Percentiles rank a stretch among this genome's conserved stretches.
These are phyloP conservation scores for Aspergillus candidus DNA, from an alignment of 2,329 filamentous ascomycete species.

Conservation along the genomic window DNA sequence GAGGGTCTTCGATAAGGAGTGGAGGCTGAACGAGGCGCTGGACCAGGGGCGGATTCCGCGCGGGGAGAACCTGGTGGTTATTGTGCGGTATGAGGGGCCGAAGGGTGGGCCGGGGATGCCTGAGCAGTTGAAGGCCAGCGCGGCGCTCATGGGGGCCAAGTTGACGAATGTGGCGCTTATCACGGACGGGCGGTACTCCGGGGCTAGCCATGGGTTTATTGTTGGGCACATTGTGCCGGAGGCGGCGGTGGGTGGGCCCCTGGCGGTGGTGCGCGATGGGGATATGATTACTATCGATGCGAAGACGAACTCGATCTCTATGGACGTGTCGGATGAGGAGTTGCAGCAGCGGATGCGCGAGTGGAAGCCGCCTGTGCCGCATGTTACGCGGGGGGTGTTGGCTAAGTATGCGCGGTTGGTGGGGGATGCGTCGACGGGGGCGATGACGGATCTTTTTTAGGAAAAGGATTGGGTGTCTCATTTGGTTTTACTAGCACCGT, in stretches of 20 bases:
- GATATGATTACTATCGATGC: constrained; percentile 85
- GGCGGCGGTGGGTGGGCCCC: constrained; percentile 80
- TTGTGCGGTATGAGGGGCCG: constrained; percentile 90
- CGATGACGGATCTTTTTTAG: constrained; percentile 75
- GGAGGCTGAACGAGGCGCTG: constrained; percentile 68
- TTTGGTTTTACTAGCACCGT: background rate
- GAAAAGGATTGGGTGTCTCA: background rate
- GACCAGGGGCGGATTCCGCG: constrained; percentile 63
- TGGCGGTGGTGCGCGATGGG: constrained; percentile 73
- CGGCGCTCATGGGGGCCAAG: constrained; percentile 87
- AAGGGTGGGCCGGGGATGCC: constrained; percentile 95
- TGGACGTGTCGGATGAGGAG: constrained; percentile 68
- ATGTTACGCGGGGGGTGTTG: constrained; percentile 73
- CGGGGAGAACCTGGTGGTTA: constrained; percentile 76
- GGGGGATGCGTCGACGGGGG: constrained; percentile 84
- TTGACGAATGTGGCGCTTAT: constrained; percentile 83
- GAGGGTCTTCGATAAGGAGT: constrained; percentile 80
- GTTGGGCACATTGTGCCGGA: constrained; percentile 91
- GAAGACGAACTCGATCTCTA: constrained; percentile 63
- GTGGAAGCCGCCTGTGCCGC: constrained; percentile 66
- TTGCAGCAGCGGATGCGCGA: constrained; percentile 55
- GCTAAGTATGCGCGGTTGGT: constrained; percentile 88
- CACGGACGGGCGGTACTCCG: constrained; percentile 84
- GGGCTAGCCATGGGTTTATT: constrained; percentile 86
- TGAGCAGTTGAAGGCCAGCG: constrained; percentile 81